Conservation (phyloP, 2,329 filamentous ascomycete genomes). For the Sclerotinia glacialis region DNA sequence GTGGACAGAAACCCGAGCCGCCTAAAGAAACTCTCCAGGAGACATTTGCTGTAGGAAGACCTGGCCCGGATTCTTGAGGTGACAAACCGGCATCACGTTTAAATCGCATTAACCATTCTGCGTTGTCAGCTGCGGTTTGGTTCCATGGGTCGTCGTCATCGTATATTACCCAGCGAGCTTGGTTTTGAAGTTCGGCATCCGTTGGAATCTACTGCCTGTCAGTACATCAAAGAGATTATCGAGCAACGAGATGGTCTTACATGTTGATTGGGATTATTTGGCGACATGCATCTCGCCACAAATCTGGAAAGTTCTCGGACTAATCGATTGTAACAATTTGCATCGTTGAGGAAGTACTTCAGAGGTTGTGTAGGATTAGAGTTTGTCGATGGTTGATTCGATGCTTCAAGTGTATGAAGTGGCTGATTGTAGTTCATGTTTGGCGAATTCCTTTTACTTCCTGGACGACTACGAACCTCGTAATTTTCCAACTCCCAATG, state of each 20-base stretch:
- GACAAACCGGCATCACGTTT: constrained; percentile 57
- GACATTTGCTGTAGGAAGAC: constrained; percentile 43
- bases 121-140: constrained; percentile 61
- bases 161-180: constrained; percentile 61
- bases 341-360: constrained; percentile 54
- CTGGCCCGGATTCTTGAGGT: constrained; percentile 49
- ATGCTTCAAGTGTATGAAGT: constrained; percentile 16
- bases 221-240: background rate
- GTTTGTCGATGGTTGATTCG: constrained; percentile 37
- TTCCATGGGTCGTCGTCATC: constrained; percentile 66
- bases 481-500: constrained; percentile 36
- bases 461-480: constrained; percentile 23
- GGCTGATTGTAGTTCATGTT: constrained; percentile 7
- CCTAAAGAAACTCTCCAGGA: constrained; percentile 51
- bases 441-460: background rate
- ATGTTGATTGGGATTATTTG: constrained; percentile 59
- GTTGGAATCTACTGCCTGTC: constrained; percentile 43
- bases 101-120: constrained; percentile 61
- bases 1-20: constrained; percentile 55
- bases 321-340: constrained; percentile 58
- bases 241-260: constrained; percentile 26
- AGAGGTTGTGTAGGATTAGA: constrained; percentile 34
- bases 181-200: constrained; percentile 62
- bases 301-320: constrained; percentile 54
- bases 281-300: constrained; percentile 52